Percentiles rank a stretch among this genome's conserved stretches.
Evolutionary conservation across 805 yeast species (phyloP).

Genomic region (Candida sakaeoensis): DNA sequence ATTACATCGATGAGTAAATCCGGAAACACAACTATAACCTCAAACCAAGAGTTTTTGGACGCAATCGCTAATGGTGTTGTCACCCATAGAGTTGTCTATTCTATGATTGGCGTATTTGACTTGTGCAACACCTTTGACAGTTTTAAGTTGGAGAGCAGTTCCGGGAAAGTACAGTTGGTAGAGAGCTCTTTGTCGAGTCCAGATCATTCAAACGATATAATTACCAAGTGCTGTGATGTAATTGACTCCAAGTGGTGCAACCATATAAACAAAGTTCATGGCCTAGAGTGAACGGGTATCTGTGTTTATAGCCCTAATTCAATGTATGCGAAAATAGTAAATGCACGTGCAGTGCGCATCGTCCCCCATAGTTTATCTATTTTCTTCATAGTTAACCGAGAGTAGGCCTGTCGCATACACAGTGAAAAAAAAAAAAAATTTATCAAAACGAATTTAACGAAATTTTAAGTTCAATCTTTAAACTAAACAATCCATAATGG

Average conservation of each 20-base stretch:
- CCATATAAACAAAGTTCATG: constrained; percentile 29
- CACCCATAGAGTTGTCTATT: constrained; percentile 30
- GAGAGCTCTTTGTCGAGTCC: not conserved
- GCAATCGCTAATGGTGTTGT: constrained; percentile 12
- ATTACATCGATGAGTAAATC: not conserved
- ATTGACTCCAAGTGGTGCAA: constrained; percentile 23
- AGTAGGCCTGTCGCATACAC: not conserved
- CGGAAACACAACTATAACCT: not conserved
- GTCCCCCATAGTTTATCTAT: too few relatives aligned
- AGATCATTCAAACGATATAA: not conserved
- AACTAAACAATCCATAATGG: constrained; percentile 46
- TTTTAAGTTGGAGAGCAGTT: constrained; percentile 7
- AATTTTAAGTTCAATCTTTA: not conserved
- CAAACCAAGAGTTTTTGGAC: not conserved
- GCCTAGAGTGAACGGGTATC: constrained; percentile 23
- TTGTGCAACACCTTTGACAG: constrained; percentile 17
- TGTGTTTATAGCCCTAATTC: constrained; percentile 1
- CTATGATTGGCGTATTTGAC: constrained; percentile 36
- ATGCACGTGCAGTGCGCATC: not conserved
- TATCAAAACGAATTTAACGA: too few relatives aligned
- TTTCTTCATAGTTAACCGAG: not conserved
- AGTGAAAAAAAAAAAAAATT: constrained; percentile 7
- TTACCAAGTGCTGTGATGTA: constrained; percentile 2
- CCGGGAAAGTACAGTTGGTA: not conserved
- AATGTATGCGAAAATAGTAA: not conserved